Evolutionary conservation across 257 asterid species (phyloP).

Genomic region (Solanum sejunctum): DNA sequence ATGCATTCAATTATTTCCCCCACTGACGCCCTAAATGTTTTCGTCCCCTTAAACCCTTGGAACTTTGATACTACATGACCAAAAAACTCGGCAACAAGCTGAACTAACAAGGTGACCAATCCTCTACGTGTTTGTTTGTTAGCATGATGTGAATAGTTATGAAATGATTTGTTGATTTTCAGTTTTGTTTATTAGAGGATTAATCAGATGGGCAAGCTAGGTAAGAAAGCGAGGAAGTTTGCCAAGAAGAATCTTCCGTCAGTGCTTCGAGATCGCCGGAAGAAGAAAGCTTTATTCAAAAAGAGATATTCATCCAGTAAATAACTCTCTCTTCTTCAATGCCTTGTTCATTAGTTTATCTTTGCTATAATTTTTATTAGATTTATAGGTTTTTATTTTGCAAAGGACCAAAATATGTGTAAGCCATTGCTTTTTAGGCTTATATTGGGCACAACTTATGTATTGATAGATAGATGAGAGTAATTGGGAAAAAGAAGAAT

Average conservation of each 20-base stretch:
- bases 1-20: too few relatives aligned
- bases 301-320: slow-evolving; percentile 44
- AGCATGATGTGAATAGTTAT: not conserved
- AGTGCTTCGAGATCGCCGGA: slow-evolving; percentile 56
- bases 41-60: not conserved
- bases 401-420: not conserved
- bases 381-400: not conserved
- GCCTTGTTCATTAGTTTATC: not conserved
- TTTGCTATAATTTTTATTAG: not conserved
- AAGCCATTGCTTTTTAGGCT: not conserved
- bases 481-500: not conserved
- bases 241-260: slow-evolving; percentile 91
- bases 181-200: not conserved
- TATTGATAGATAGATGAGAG: not conserved
- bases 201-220: slow-evolving; percentile 62
- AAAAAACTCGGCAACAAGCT: not conserved
- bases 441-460: not conserved
- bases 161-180: not conserved
- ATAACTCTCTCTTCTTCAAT: not conserved
- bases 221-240: slow-evolving; percentile 90
- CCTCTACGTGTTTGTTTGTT: not conserved
- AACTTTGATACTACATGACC: not conserved
- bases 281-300: slow-evolving; percentile 59
- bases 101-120: not conserved
- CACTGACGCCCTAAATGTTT: not conserved